phyloP scores from a whole-genome alignment of 768 basidiomycete genomes.

The Serpula lacrymans region DNA sequence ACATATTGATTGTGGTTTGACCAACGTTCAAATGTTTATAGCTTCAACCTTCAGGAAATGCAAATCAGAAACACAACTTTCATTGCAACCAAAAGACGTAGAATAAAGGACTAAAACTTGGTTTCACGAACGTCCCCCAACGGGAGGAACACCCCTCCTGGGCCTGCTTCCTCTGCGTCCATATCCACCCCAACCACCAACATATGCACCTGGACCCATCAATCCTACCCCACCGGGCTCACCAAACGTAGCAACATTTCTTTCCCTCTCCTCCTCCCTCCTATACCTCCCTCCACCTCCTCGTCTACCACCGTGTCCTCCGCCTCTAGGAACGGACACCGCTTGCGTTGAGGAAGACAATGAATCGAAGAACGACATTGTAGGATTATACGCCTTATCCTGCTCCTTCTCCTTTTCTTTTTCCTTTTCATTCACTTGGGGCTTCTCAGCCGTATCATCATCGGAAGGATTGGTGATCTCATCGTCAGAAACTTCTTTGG shows the following conservation, averaged over 20 bases:
- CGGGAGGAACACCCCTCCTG: conserved; percentile 29
- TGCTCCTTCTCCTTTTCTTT: conserved; percentile 36
- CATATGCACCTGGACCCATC: conserved; percentile 75
- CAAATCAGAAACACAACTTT: too few relatives aligned
- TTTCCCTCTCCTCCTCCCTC: conserved; percentile 79
- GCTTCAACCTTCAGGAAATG: too few relatives aligned
- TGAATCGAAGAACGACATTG: conserved; percentile 81
- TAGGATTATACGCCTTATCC: conserved; percentile 63
- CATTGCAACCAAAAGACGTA: too few relatives aligned
- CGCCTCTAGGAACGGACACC: conserved; percentile 31
- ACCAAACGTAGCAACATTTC: conserved; percentile 84
- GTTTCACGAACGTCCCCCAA: conserved; percentile 8
- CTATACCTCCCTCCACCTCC: conserved; percentile 60
- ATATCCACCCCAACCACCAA: conserved; percentile 75
- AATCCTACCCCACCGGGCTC: conserved; percentile 78
- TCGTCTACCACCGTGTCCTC: conserved; percentile 40
- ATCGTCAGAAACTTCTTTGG: conserved; percentile 25
- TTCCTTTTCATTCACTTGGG: conserved; percentile 27
- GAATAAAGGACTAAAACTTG: too few relatives aligned
- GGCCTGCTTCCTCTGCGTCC: conserved; percentile 48
- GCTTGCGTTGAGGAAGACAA: conserved; percentile 46
- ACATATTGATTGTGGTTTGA: too few relatives aligned
- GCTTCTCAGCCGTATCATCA: conserved; percentile 18
- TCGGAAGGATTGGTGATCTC: conserved; percentile 29
- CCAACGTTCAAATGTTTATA: too few relatives aligned